Base-by-base conservation (phyloP, 352 stramenopile species). In the Blastocystis sp. region DNA sequence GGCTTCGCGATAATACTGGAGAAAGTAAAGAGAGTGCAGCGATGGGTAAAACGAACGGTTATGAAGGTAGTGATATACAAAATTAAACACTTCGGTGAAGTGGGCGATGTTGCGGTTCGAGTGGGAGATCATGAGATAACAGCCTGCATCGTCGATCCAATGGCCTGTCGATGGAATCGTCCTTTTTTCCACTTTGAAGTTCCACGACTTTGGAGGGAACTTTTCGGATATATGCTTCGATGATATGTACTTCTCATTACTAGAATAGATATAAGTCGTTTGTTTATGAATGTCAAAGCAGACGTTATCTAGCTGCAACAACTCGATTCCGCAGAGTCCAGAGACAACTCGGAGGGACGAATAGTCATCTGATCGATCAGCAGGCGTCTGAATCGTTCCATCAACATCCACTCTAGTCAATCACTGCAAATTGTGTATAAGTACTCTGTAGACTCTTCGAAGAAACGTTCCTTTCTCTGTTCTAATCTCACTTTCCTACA, bases 71-170 rank as follows among this genome's bases (percentile, higher is more conserved):
- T 87, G 76, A 29, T 62, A 87, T 8, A 87, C 76, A 47, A 76
- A 87, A 37, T 87, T 87, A 37, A 87, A 76, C 13, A 76, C 76
- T 37, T 87, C 76, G 13, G 59, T 76, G 23, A 87, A 76, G 54
- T 80, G 70, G 6, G 70, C 70, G 34, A 80, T 80, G 34, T 80
- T 80, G 41, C 70, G 70, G 20, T 80, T 80, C 6, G 70, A 80
- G 34, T 80, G 70, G 23, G 50, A 80, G 2, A 80, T 7, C 54
- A 80, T 80, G 26, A 80, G 20, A 53, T 80, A 80, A 13, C 15
- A 26, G 1, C 70, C 47, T 18, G 37, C 50, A 8, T 45, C 26
- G 20, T 61, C 29, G 18, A 62, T 47, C 70, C 70, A 80, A n/a
- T 63, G 39, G 11, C 13, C n/a, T 8, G 6, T 64, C 20, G 6